A percentile compares a stretch with the other conserved stretches of the same genome.
Conservation (phyloP, 257 asterid genomes). For the Ligustrum vulgare region DNA sequence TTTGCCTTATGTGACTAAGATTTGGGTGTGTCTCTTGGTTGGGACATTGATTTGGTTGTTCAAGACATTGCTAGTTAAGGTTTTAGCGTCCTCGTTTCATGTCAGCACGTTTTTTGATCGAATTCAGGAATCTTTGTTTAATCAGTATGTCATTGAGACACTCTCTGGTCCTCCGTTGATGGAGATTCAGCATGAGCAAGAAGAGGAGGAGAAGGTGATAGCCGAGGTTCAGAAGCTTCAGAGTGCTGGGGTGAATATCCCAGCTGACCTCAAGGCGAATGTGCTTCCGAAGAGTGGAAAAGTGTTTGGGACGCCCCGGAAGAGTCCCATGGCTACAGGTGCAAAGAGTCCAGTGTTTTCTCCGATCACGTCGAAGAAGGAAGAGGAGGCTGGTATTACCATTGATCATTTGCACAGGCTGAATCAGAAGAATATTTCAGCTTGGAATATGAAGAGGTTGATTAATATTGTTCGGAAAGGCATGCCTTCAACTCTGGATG, state of each 20-base stretch:
- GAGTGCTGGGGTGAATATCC: conserved; percentile 73
- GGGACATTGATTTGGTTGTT: conserved; percentile 79
- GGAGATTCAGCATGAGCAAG: conserved; percentile 63
- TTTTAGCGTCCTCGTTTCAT: conserved; percentile 77
- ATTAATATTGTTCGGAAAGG: conserved; percentile 67
- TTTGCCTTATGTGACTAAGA: conserved; percentile 56
- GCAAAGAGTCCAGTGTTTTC: conserved; percentile 56
- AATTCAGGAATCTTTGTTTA: conserved; percentile 79
- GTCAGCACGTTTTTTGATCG: conserved; percentile 84
- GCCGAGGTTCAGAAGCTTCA: conserved; percentile 77
- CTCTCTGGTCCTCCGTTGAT: conserved; percentile 74
- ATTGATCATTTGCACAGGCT: conserved; percentile 76
- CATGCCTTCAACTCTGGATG: conserved; percentile 70
- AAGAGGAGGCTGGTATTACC: conserved; percentile 53
- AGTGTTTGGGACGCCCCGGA: conserved; percentile 54
- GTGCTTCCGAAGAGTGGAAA: conserved; percentile 57
- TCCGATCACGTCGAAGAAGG: conserved; percentile 46
- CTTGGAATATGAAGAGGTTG: conserved; percentile 97
- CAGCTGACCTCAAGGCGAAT: conserved; percentile 70
- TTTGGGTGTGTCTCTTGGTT: conserved; percentile 81
- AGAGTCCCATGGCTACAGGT: conserved; percentile 42
- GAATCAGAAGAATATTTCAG: conserved; percentile 81
- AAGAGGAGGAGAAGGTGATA: conserved; percentile 74
- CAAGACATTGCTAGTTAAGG: conserved; percentile 78
- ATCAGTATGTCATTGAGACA: conserved; percentile 70